Conservation (phyloP, 139 green algal genomes). For the Auxenochlorella pyrenoidosa region DNA sequence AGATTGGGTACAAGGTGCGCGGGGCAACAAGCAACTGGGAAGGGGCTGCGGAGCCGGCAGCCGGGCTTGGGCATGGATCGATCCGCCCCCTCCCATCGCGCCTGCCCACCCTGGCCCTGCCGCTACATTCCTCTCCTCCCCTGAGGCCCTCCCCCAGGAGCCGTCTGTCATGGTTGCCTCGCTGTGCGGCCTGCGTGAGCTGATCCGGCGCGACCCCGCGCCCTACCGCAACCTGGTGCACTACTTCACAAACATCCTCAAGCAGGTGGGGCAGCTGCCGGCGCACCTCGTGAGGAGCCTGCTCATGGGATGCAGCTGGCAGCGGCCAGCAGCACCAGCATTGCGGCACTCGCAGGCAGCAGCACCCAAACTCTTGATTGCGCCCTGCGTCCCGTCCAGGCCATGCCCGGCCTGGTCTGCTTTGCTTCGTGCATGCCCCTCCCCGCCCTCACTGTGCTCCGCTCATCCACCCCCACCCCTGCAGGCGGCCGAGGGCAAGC, state of each 20-base stretch:
- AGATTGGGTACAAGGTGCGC: conserved; percentile 48
- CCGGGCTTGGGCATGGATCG: too few relatives aligned
- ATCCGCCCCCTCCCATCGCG: too few relatives aligned
- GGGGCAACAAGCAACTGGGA: neutral
- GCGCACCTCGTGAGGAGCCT: neutral
- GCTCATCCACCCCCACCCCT: neutral
- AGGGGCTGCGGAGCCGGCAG: too few relatives aligned
- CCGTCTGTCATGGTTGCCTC: conserved; percentile 94
- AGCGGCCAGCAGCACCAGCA: too few relatives aligned
- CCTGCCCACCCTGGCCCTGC: too few relatives aligned
- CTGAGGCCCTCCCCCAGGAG: conserved; percentile 84
- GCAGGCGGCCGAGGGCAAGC: conserved; percentile 84
- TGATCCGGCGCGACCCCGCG: conserved; percentile 65
- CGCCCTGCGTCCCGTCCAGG: too few relatives aligned
- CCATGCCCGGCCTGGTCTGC: too few relatives aligned
- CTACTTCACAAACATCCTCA: conserved; percentile 95
- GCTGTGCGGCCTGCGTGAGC: conserved; percentile 91
- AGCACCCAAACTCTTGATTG: too few relatives aligned
- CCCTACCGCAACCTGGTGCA: conserved; percentile 90
- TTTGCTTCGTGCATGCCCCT: too few relatives aligned
- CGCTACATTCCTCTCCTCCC: too few relatives aligned
- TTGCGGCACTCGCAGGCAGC: too few relatives aligned
- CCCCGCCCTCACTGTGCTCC: neutral
- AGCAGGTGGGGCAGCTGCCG: conserved; percentile 71
- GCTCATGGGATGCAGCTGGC: neutral